Percentiles rank a stretch among this genome's conserved stretches.
Conservation (phyloP, 2,329 filamentous ascomycete species). For the Ophiostoma perfectum region DNA sequence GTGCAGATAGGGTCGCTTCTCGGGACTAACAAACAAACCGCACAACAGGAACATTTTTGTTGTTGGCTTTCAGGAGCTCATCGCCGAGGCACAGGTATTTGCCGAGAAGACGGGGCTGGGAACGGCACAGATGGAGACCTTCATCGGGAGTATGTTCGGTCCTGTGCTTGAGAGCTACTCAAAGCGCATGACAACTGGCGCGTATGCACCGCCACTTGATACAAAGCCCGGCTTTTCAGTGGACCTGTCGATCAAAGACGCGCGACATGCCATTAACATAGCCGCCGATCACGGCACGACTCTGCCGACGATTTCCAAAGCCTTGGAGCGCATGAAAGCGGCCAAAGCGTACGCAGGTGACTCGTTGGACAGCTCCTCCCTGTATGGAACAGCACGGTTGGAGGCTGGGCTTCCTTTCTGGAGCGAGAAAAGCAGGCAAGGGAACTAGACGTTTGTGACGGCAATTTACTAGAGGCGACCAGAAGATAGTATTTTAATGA, state of each 20-base stretch:
- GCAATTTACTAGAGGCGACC: too few relatives aligned
- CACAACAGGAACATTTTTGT: slow-evolving; percentile 17
- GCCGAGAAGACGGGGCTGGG: slow-evolving; percentile 21
- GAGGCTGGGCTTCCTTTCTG: slow-evolving; percentile 19
- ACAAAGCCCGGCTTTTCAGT: slow-evolving; percentile 15
- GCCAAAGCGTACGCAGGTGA: slow-evolving; percentile 11
- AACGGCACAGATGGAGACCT: slow-evolving; percentile 6
- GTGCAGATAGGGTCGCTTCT: too few relatives aligned
- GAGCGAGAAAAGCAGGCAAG: slow-evolving; percentile 16
- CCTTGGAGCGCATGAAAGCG: slow-evolving; percentile 12
- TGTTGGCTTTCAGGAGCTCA: slow-evolving; percentile 10
- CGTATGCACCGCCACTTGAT: slow-evolving; percentile 13
- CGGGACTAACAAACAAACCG: too few relatives aligned
- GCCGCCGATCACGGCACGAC: slow-evolving; percentile 9
- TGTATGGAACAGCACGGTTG: slow-evolving; percentile 15
- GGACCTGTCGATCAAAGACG: slow-evolving; percentile 18
- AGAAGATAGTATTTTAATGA: too few relatives aligned
- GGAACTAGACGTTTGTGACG: neutral
- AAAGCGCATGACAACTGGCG: slow-evolving; percentile 16
- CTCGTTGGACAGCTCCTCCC: slow-evolving; percentile 6
- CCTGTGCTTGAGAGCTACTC: slow-evolving; percentile 20
- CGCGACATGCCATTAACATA: slow-evolving; percentile 11
- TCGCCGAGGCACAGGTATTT: slow-evolving; percentile 18
- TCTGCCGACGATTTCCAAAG: slow-evolving; percentile 13
- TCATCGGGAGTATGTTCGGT: slow-evolving; percentile 17